Percentiles rank a stretch among this genome's conserved stretches.
These are phyloP conservation scores for Fusarium tupiense DNA, from an alignment of 2,329 filamentous ascomycete species.

Conservation along the genomic window DNA sequence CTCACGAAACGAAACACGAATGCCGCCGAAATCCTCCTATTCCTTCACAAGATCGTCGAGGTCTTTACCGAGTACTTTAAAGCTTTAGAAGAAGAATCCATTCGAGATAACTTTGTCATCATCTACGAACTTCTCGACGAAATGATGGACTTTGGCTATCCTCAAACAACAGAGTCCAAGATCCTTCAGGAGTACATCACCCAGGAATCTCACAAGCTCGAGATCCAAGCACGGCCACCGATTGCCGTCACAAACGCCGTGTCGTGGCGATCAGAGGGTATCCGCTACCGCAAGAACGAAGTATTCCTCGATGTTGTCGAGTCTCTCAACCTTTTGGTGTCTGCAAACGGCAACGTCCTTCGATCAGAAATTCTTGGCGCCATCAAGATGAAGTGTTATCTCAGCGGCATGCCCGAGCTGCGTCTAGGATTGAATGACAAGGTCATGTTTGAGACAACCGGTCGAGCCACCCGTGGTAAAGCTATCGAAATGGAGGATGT, in stretches of 20 bases:
- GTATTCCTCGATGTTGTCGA: conserved; percentile 98
- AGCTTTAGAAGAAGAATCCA: conserved; percentile 97
- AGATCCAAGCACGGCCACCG: conserved; percentile 93
- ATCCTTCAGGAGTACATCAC: conserved; percentile 99
- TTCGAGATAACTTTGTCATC: conserved; percentile 98
- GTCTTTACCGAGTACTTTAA: conserved; percentile 99
- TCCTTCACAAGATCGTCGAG: conserved; percentile 97
- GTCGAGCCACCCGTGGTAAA: conserved; percentile 91
- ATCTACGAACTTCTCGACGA: conserved; percentile 99
- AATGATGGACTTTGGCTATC: conserved; percentile 99
- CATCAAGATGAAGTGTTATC: conserved; percentile 99
- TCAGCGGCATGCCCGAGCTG: conserved; percentile 97
- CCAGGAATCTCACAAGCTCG: conserved; percentile 98
- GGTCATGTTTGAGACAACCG: conserved; percentile 99
- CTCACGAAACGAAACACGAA: conserved; percentile 99
- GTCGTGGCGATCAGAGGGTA: conserved; percentile 97
- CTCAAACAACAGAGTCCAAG: conserved; percentile 97
- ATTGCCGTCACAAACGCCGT: conserved; percentile 99
- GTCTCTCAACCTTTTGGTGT: conserved; percentile 94
- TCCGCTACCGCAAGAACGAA: conserved; percentile 98
- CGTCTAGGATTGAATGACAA: conserved; percentile 97
- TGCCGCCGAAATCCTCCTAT: conserved; percentile 96
- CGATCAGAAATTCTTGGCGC: conserved; percentile 96
- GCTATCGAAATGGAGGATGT: conserved; percentile 99
- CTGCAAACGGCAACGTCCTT: conserved; percentile 91